phyloP scores from a whole-genome alignment of 805 yeast genomes.

The Scheffersomyces coipomensis region DNA sequence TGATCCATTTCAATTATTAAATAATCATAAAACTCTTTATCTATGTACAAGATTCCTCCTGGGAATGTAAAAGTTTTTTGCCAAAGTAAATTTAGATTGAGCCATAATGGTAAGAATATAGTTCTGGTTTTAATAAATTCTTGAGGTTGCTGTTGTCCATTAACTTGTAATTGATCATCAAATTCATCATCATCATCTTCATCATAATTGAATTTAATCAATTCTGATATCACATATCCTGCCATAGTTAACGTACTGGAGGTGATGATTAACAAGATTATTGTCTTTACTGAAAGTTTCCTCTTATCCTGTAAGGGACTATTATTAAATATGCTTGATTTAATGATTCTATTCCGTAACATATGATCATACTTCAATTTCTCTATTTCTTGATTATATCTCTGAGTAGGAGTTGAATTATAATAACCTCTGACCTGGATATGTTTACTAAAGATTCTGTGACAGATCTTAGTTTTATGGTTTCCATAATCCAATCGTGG shows the following conservation, averaged over 20 bases:
- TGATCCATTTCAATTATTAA: slow-evolving; percentile 13
- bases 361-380: slow-evolving; percentile 13
- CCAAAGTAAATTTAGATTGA: slow-evolving; percentile 24
- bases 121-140: slow-evolving; percentile 5
- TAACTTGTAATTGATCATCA: background rate
- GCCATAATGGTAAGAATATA: slow-evolving; percentile 23
- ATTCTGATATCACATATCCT: slow-evolving; percentile 18
- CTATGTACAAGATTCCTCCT: slow-evolving; percentile 22
- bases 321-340: slow-evolving; percentile 4
- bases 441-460: too few relatives aligned
- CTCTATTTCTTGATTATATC: slow-evolving; percentile 9
- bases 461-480: too few relatives aligned
- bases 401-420: too few relatives aligned
- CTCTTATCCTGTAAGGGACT: slow-evolving; percentile 3
- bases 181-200: background rate
- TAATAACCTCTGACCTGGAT: too few relatives aligned
- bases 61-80: slow-evolving; percentile 23
- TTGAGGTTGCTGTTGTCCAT: too few relatives aligned
- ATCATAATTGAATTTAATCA: slow-evolving; percentile 9
- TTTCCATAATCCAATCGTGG: too few relatives aligned
- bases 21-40: slow-evolving; percentile 15
- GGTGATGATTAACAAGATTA: slow-evolving; percentile 14
- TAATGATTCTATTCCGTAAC: slow-evolving; percentile 5
- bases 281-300: slow-evolving; percentile 18
- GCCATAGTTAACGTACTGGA: slow-evolving; percentile 24